Evolutionary conservation across 305 asterid genomes (phyloP).

Genomic region (Vinca major): DNA sequence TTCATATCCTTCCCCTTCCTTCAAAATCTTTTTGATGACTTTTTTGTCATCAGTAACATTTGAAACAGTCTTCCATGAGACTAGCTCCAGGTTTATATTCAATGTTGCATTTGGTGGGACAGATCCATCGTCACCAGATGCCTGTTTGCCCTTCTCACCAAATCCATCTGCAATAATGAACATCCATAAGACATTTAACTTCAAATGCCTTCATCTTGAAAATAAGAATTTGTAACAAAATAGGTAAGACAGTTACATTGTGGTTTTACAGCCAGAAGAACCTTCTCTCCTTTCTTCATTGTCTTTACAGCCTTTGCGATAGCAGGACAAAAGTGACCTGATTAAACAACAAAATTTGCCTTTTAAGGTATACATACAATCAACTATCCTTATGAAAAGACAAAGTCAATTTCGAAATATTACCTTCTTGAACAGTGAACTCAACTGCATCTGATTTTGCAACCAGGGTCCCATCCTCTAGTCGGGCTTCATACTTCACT

Average conservation of each 20-base stretch:
- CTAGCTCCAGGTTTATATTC: constrained; percentile 50
- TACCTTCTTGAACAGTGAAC: constrained; percentile 69
- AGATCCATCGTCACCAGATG: constrained; percentile 50
- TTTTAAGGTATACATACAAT: not conserved
- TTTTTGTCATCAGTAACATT: constrained; percentile 75
- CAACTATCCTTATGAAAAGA: not conserved
- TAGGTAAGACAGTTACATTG: constrained; percentile 42
- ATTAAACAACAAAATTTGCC: constrained; percentile 2
- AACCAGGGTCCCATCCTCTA: constrained; percentile 67
- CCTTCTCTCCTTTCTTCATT: constrained; percentile 88
- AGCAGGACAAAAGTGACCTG: constrained; percentile 87
- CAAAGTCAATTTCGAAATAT: not conserved
- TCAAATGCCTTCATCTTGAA: not conserved
- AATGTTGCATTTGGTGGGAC: constrained; percentile 70
- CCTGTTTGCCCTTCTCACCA: constrained; percentile 75
- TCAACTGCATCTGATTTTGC: constrained; percentile 61
- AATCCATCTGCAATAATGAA: constrained; percentile 64
- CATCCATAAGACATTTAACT: not conserved
- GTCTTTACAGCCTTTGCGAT: constrained; percentile 75
- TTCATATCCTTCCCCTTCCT: constrained; percentile 83
- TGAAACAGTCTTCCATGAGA: constrained; percentile 76
- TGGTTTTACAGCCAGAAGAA: constrained; percentile 64
- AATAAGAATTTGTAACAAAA: not conserved
- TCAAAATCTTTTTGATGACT: constrained; percentile 59
- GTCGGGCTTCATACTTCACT: constrained; percentile 72